Evolutionary conservation across 768 basidiomycete species (phyloP), one percentile per base, ranked within the genome.

Genomic region (Mycena venus): DNA sequence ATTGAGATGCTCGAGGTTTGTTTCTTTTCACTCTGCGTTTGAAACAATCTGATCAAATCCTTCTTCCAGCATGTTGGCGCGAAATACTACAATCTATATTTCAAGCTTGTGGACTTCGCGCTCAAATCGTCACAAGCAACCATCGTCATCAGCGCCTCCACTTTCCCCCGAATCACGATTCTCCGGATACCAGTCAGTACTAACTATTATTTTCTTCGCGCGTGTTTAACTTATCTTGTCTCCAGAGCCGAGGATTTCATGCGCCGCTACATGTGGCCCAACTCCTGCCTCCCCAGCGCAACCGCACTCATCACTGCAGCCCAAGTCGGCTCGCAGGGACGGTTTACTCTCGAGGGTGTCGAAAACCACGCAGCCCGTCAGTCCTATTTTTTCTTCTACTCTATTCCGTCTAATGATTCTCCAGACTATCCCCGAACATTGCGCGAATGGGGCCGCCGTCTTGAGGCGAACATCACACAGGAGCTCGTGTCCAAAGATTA

Each of bases 201-300:
- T 62, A 23, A 29, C 29, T 44, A 27, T 67, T 61, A 61, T 64
- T 47, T 72, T 5, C 29, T 44, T 71, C 10, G 38, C 58, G 38
- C 29, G 58, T 42, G 42, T 68, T 68, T n/a, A 6, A 32, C 72
- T 69, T 32, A 60, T 63, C 63, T 60, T 23, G 42, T 6, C 75
- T 68, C 36, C 61, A 89, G 93, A 83, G 89, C 93, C 19, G 93
- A 95, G 79, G 94, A 95, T 80, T 95, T 95, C 83, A 94, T 94
- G 93, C 90, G 94, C 56, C 90, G 91, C 70, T 95, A 95, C 82
- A 95, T 95, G 93, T 95, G 94, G 94, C 94, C 94, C 21, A 95
- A 95, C 80, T 94, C 94, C 2, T 96, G 95, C 84, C 86, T 97
- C 29, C 96, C 96, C 3, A 95, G 94, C 72, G 93, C 96, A 23